Evolutionary conservation across 2,329 filamentous ascomycete species (phyloP).

Genomic region (Lizonia empirigonia): DNA sequence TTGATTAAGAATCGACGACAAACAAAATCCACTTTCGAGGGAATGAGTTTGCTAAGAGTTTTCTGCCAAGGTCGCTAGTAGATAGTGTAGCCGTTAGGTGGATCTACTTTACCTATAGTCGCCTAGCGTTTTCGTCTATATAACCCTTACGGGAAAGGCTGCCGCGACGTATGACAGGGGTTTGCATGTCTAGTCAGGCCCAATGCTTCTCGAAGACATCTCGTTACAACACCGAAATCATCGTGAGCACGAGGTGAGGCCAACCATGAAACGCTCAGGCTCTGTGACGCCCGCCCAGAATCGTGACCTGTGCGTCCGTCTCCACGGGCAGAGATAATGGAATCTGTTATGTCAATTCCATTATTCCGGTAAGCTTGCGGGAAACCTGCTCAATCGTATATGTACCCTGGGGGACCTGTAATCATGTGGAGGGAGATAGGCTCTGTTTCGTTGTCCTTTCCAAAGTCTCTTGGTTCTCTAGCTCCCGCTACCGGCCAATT

Average conservation of each 20-base stretch:
- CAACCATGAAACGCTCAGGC: conserved; percentile 14
- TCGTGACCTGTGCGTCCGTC: conserved; percentile 15
- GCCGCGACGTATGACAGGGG: conserved; percentile 12
- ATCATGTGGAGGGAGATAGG: conserved; percentile 11
- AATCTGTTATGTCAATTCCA: conserved; percentile 19
- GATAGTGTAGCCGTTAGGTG: not conserved
- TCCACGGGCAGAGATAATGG: conserved; percentile 17
- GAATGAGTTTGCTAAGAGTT: conserved; percentile 9
- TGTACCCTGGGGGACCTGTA: conserved; percentile 17
- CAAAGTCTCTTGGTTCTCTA: not conserved
- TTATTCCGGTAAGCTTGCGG: conserved; percentile 15
- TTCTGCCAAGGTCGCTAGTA: conserved; percentile 11
- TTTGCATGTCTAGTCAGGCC: conserved; percentile 13
- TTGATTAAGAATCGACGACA: conserved; percentile 18
- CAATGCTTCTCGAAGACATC: conserved; percentile 12
- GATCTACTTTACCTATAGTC: not conserved
- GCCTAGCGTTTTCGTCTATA: not conserved
- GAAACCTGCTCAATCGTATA: conserved; percentile 12
- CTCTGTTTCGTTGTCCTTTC: not conserved
- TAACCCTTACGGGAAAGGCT: not conserved
- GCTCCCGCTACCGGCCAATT: conserved; percentile 1
- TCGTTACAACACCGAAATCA: conserved; percentile 18
- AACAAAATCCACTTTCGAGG: conserved; percentile 16
- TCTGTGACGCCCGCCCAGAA: not conserved
- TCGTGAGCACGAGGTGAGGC: conserved; percentile 14